Evolutionary conservation across 345 rosid species (phyloP).

Genomic region (Salix caprea): DNA sequence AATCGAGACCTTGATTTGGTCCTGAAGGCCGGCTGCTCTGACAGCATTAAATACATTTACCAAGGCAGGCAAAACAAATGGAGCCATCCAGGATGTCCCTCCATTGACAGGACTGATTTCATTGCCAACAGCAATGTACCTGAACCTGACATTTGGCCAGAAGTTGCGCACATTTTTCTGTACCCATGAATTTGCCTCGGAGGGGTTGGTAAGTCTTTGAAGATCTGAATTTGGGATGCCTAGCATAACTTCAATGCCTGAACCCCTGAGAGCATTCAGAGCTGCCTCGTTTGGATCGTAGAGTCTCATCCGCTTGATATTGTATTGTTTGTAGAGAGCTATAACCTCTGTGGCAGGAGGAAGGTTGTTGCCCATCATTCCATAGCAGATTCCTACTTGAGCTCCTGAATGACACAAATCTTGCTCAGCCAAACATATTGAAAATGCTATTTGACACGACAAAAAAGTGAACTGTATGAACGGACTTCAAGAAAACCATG

Average conservation of each 20-base stretch:
- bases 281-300: conserved; percentile 38
- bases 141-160: conserved; percentile 31
- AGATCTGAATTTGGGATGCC: conserved; percentile 43
- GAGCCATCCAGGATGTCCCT: conserved; percentile 17
- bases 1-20: conserved; percentile 37
- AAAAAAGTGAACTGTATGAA: neutral
- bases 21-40: conserved; percentile 29
- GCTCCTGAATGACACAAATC: conserved; percentile 18
- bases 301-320: conserved; percentile 39
- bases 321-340: conserved; percentile 29
- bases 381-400: conserved; percentile 41
- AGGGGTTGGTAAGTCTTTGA: conserved; percentile 28
- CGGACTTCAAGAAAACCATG: neutral
- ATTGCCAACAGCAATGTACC: conserved; percentile 46
- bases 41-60: conserved; percentile 31
- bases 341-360: conserved; percentile 30
- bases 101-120: conserved; percentile 37
- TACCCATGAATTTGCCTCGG: conserved; percentile 36
- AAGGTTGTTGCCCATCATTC: conserved; percentile 50
- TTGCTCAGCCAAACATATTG: no score
- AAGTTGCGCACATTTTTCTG: conserved; percentile 25
- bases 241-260: conserved; percentile 39
- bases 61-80: conserved; percentile 33
- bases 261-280: conserved; percentile 39
- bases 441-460: no score